phyloP scores from a whole-genome alignment of 257 asterid genomes.

The Penstemon newberryi region DNA sequence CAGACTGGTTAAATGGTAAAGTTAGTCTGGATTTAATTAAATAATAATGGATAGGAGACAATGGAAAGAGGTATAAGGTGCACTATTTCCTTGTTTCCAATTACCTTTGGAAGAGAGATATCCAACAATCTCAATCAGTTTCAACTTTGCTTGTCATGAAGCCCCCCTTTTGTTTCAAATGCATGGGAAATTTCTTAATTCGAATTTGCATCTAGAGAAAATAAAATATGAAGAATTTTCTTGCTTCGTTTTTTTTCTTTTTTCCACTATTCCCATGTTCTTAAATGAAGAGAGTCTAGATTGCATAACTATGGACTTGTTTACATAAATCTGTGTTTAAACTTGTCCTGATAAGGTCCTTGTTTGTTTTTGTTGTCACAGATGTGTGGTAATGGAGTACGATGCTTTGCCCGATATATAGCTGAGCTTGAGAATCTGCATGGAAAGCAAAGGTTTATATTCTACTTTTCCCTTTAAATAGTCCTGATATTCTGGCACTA shows the following conservation, averaged over 20 bases:
- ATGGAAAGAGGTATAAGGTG: not conserved
- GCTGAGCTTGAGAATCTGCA: slow-evolving; percentile 71
- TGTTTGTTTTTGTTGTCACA: slow-evolving; percentile 33
- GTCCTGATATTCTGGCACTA: not conserved
- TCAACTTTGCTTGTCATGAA: not conserved
- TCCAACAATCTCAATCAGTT: not conserved
- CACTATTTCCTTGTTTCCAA: not conserved
- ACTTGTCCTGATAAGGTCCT: slow-evolving; percentile 16
- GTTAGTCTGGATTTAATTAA: not conserved
- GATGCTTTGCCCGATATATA: slow-evolving; percentile 86
- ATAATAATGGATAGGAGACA: not conserved
- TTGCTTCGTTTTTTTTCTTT: not conserved
- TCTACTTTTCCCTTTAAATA: not conserved
- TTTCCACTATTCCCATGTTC: not conserved
- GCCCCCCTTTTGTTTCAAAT: not conserved
- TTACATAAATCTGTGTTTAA: not conserved
- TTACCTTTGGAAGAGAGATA: not conserved
- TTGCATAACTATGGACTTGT: not conserved
- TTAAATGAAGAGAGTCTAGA: not conserved
- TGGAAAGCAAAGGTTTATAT: slow-evolving; percentile 66
- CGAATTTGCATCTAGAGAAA: not conserved
- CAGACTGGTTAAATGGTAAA: no score
- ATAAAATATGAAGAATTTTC: not conserved
- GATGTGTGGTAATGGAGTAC: slow-evolving; percentile 99
- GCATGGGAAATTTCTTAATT: slow-evolving; percentile 1